Base-by-base conservation (phyloP, 1,284 basidiomycete species). In the Agroathelia rolfsii region DNA sequence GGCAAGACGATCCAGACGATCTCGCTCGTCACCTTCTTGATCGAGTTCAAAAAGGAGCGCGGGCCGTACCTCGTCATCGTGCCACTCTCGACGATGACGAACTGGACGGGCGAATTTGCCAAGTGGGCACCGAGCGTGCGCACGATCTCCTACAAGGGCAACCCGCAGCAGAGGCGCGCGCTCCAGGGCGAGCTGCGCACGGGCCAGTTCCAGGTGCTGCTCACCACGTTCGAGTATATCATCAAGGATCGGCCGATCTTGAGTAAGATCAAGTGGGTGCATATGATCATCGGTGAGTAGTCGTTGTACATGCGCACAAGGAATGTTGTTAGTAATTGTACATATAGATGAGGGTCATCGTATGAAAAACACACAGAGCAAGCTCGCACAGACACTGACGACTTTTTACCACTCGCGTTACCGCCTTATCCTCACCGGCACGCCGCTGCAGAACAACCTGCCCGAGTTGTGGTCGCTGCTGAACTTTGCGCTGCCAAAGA, bases 181-280 rank as follows among this genome's bases (percentile, higher is more conserved):
- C 60, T 88, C 28, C 87, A 87, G 57, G 61, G 64, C 30, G 81
- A 90, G 26, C 59, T 89, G 39, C 75, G 85, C 20, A 64, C 72
- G 37, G 76, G 79, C 34, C 76, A 87, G 46, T 97, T 97, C 72
- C 92, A 98, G 53, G 95, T 98, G 14, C 64, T 97, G 39, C 60
- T 98, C 36, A 98, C 95, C 10, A 98, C 95, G 0, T 99, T 96
- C 58, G 95, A 99, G 58, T 98, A 97, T 53, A 94, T 99, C 57
- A 95, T 97, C 69, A 96, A 96, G 65, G 95, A 99, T 59, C 77
- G 90, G 11, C 86, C 85, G 1, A 61, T 88, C 41, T 68, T 98
- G 30, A 77, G 79, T 51, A 90, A 93, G 61, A 78, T 94, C 53
- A 93, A 92, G 56, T 98, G 95, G 95, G 63, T 96, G 13, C 93